These are phyloP conservation scores for Pugionium cornutum DNA, from an alignment of 345 rosid species.

Conservation along the genomic window DNA sequence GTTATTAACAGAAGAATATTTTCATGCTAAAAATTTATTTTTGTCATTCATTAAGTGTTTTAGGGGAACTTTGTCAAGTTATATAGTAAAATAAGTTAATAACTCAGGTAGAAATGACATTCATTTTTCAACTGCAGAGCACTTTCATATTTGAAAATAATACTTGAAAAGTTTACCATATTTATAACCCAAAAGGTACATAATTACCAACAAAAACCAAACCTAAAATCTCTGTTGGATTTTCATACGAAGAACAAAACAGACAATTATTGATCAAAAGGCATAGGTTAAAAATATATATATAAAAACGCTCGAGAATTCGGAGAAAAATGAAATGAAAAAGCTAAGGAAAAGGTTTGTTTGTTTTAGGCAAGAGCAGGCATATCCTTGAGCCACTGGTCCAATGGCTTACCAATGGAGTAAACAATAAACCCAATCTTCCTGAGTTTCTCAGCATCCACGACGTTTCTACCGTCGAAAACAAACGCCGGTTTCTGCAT, in stretches of 20 bases:
- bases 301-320: conserved; percentile 36
- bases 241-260: conserved; percentile 14
- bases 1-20: neutral
- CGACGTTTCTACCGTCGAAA: conserved; percentile 81
- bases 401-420: conserved; percentile 90
- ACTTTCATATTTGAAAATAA: conserved; percentile 5
- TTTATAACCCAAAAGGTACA: conserved; percentile 23
- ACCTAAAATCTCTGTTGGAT: conserved; percentile 15
- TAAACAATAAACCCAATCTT: conserved; percentile 91
- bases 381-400: conserved; percentile 94
- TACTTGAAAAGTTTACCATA: conserved; percentile 25
- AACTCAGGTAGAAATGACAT: neutral
- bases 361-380: conserved; percentile 72
- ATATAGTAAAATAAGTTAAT: neutral
- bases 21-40: no score
- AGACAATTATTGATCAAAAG: conserved; percentile 30
- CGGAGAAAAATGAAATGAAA: conserved; percentile 5
- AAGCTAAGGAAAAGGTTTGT: conserved; percentile 24
- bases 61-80: no score
- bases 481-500: conserved; percentile 96
- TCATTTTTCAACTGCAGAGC: neutral
- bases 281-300: conserved; percentile 19
- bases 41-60: no score
- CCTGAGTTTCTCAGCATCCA: conserved; percentile 60
- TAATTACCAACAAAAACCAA: conserved; percentile 20